A percentile compares a stretch with the other conserved stretches of the same genome.
These are phyloP conservation scores for Ashbya aceris DNA, from an alignment of 1,139 yeast genomes.

Conservation along the genomic window DNA sequence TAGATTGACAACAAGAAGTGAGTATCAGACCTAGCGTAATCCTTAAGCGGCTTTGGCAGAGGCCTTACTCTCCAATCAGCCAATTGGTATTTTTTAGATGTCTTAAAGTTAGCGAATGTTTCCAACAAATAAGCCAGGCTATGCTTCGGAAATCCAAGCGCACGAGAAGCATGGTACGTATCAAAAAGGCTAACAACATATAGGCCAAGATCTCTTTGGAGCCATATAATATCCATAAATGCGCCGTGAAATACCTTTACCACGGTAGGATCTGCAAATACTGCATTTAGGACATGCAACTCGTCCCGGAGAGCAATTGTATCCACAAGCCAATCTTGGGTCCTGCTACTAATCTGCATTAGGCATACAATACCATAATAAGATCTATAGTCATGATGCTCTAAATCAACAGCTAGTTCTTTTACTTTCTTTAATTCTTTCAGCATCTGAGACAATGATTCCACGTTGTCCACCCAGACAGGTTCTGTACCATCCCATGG, in stretches of 20 bases:
- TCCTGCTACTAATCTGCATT: slow-evolving; percentile 84
- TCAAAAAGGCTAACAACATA: slow-evolving; percentile 87
- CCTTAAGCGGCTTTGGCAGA: slow-evolving; percentile 60
- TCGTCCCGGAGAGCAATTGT: slow-evolving; percentile 69
- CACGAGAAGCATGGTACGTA: slow-evolving; percentile 81
- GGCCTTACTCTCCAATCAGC: slow-evolving; percentile 98
- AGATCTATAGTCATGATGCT: slow-evolving; percentile 88
- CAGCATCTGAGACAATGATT: slow-evolving; percentile 46
- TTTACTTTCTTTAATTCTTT: slow-evolving; percentile 39
- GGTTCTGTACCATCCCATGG: slow-evolving; percentile 64
- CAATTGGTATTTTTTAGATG: slow-evolving; percentile 88
- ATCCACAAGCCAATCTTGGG: slow-evolving; percentile 78
- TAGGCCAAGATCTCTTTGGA: slow-evolving; percentile 89
- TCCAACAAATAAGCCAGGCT: slow-evolving; percentile 81
- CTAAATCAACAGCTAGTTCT: slow-evolving; percentile 91
- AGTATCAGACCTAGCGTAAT: slow-evolving; percentile 92
- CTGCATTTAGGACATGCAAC: slow-evolving; percentile 53
- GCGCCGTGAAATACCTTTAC: slow-evolving; percentile 95
- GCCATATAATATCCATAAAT: slow-evolving; percentile 93
- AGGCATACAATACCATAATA: slow-evolving; percentile 86
- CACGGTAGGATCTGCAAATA: slow-evolving; percentile 72
- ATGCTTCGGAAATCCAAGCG: slow-evolving; percentile 68
- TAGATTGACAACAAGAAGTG: slow-evolving; percentile 78
- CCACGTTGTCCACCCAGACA: slow-evolving; percentile 60
- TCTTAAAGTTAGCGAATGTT: slow-evolving; percentile 69